phyloP scores from a whole-genome alignment of 2,329 filamentous ascomycete genomes.

The Dactylellina drechsleri region DNA sequence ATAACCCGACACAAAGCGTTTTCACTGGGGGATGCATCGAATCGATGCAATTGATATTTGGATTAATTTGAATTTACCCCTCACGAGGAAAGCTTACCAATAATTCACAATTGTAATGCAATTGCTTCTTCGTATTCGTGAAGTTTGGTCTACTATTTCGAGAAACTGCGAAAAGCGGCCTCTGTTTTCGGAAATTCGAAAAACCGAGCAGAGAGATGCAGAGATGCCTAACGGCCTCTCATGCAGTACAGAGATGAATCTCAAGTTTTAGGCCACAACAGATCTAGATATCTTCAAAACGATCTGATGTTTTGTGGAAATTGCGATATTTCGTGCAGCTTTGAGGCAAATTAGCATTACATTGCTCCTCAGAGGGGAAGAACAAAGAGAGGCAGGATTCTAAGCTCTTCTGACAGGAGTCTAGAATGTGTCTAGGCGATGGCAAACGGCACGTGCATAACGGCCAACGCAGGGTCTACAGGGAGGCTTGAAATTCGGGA shows the following conservation, averaged over 20 bases:
- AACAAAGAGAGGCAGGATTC: constrained; percentile 5
- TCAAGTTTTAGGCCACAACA: not conserved
- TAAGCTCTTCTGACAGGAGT: constrained; percentile 16
- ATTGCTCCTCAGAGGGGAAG: not conserved
- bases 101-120: too few relatives aligned
- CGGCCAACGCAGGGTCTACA: constrained; percentile 36
- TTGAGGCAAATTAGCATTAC: not conserved
- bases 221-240: too few relatives aligned
- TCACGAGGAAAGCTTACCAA: constrained; percentile 20
- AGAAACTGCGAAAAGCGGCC: too few relatives aligned
- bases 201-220: too few relatives aligned
- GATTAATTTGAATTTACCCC: constrained; percentile 18
- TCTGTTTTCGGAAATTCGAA: too few relatives aligned
- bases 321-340: not conserved
- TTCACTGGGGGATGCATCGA: not conserved
- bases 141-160: too few relatives aligned
- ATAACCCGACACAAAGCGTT: constrained; percentile 30
- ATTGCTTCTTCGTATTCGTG: too few relatives aligned
- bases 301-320: not conserved
- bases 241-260: too few relatives aligned
- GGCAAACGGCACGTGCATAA: constrained; percentile 34
- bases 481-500: constrained; percentile 1
- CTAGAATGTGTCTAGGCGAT: constrained; percentile 17
- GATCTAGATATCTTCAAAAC: not conserved
- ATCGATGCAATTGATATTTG: not conserved